These are phyloP conservation scores for Termitomyces sp. DNA, from an alignment of 768 basidiomycete species.

Conservation along the genomic window DNA sequence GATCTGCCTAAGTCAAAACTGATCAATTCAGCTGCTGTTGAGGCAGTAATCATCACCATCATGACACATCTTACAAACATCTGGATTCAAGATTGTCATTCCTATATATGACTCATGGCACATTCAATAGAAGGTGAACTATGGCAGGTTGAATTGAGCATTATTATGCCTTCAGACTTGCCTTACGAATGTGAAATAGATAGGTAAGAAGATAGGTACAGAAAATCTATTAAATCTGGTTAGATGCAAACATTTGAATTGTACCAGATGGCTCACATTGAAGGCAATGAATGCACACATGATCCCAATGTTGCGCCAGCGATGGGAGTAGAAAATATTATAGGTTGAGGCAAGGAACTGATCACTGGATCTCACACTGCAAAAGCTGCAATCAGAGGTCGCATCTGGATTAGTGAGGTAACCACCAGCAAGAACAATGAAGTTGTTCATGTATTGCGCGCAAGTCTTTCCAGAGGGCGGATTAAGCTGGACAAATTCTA, in stretches of 20 bases:
- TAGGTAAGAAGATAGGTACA: slow-evolving; percentile 47
- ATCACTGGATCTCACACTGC: slow-evolving; percentile 57
- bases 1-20: too few species aligned
- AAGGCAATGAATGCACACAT: slow-evolving; percentile 46
- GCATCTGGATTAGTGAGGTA: slow-evolving; percentile 54
- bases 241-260: not conserved
- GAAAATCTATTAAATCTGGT: slow-evolving; percentile 27
- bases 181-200: slow-evolving; percentile 46
- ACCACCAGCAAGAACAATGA: slow-evolving; percentile 48
- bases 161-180: too few species aligned
- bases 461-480: slow-evolving; percentile 57
- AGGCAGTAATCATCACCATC: too few species aligned
- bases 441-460: slow-evolving; percentile 44
- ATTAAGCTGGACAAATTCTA: slow-evolving; percentile 50
- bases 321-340: slow-evolving; percentile 53
- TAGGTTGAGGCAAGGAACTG: slow-evolving; percentile 47
- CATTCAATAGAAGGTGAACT: too few species aligned
- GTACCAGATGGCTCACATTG: slow-evolving; percentile 36
- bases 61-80: too few species aligned
- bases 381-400: slow-evolving; percentile 52
- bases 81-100: too few species aligned
- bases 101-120: too few species aligned
- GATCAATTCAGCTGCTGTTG: too few species aligned
- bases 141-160: too few species aligned
- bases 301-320: slow-evolving; percentile 55